A percentile compares a stretch with the other conserved stretches of the same genome.
Evolutionary conservation across 2,329 filamentous ascomycete genomes (phyloP).

Genomic region (Capronia americana): DNA sequence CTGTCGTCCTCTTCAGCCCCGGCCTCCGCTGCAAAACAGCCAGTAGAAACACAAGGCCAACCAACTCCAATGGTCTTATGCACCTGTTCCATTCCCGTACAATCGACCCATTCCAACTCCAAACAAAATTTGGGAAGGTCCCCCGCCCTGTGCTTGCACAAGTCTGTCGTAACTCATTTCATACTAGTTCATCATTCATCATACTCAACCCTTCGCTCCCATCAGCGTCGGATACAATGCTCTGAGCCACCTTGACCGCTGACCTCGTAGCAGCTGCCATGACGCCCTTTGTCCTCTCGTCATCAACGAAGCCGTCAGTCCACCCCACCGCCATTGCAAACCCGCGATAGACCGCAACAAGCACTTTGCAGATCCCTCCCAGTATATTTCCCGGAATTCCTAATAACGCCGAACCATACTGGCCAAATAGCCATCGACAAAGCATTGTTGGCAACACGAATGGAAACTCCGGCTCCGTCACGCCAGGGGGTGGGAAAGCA

Average conservation of each 20-base stretch:
- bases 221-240: constrained; percentile 18
- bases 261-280: constrained; percentile 15
- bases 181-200: constrained; percentile 41
- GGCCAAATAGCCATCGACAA: constrained; percentile 37
- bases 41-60: too few species aligned
- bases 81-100: neutral
- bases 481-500: constrained; percentile 53
- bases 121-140: neutral
- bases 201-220: constrained; percentile 32
- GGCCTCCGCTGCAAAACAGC: neutral
- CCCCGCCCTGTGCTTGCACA: neutral
- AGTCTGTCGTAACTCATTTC: constrained; percentile 19
- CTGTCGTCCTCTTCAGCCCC: neutral
- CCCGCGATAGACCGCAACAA: constrained; percentile 32
- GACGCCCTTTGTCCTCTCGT: constrained; percentile 38
- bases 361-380: neutral
- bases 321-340: constrained; percentile 44
- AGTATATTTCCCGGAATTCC: constrained; percentile 11
- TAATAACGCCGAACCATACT: neutral
- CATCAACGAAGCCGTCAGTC: constrained; percentile 53
- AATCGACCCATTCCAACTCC: neutral
- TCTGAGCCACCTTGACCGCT: constrained; percentile 18
- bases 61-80: neutral
- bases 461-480: constrained; percentile 60
- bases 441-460: constrained; percentile 63